Evolutionary conservation across 2,329 filamentous ascomycete genomes (phyloP), one percentile per base, ranked within the genome.

Genomic region (Aspergillus novofumigatus): DNA sequence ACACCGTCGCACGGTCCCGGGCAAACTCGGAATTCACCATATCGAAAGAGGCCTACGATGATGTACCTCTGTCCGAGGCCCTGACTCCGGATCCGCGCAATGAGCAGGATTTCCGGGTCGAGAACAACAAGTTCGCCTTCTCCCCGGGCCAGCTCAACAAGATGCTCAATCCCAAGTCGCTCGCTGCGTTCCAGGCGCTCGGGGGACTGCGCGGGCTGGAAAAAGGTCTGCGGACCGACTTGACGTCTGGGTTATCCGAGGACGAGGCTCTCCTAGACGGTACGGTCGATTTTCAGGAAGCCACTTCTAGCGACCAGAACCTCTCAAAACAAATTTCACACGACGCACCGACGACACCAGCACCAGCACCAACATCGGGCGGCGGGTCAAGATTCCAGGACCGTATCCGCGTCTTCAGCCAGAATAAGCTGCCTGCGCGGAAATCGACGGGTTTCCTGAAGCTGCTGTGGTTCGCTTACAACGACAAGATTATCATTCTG

Each of bases 131-230:
- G 0, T 96, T 96, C 68, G 92, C 91, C 17, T 96, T 91, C 70
- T 85, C 86, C 1, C 74, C 73, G 0, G 92, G 92, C 14, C 87
- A 95, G 68, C 80, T 97, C 61, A 88, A 86, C 66, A 96, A 96
- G 74, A 83, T 96, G 77, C 85, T 93, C 60, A 94, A 95, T 69
- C 92, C 92, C 3, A 96, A 96, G 78, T 95, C 86, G 59, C 76
- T 96, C 57, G 80, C 87, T 11, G 92, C 92, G 0, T 96, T 93
- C 65, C 89, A 88, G 67, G 87, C 87, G 14, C 72, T 97, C 4
- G 92, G 92, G 51, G 92, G 92, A 25, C 73, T 96, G 17, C 75
- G 75, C 20, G 92, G 92, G 0, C 74, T 97, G 51, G 91, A 93
- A 73, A 89, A 86, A 68, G 92, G 92, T 9, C 77, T 97, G 29